These are phyloP conservation scores for Bipolaris victoriae DNA, from an alignment of 2,329 filamentous ascomycete genomes.

Conservation along the genomic window DNA sequence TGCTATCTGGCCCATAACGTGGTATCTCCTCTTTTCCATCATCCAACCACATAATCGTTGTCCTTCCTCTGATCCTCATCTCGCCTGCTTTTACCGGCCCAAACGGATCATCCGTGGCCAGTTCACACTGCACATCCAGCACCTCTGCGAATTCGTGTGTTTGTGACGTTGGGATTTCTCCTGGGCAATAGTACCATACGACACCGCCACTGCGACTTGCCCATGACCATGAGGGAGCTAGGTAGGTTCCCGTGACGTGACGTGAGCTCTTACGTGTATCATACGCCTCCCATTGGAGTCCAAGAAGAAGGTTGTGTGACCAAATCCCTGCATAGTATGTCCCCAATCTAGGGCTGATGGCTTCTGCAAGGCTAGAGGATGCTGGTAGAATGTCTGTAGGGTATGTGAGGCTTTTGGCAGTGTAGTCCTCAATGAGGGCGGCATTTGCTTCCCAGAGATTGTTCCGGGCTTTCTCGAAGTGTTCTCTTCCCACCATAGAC, in stretches of 20 bases:
- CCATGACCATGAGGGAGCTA: background rate
- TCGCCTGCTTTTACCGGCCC: background rate
- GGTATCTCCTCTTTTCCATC: background rate
- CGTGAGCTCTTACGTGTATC: background rate
- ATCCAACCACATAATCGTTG: background rate
- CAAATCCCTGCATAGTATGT: background rate
- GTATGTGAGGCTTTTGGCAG: background rate
- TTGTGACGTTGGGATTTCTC: background rate
- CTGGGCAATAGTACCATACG: background rate
- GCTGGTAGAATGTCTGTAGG: background rate
- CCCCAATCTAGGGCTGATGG: background rate
- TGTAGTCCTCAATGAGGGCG: background rate
- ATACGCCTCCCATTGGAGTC: background rate
- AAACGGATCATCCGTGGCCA: background rate
- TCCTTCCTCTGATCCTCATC: background rate
- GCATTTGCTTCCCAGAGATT: background rate
- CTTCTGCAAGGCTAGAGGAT: background rate
- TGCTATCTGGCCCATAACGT: background rate
- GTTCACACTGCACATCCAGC: background rate
- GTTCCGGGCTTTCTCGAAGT: background rate
- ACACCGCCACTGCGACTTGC: background rate
- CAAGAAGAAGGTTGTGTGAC: background rate
- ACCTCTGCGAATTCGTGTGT: background rate
- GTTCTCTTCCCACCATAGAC: background rate
- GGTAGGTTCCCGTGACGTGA: background rate